Conservation (phyloP, 805 yeast genomes). For the Suhomyces canberraensis region DNA sequence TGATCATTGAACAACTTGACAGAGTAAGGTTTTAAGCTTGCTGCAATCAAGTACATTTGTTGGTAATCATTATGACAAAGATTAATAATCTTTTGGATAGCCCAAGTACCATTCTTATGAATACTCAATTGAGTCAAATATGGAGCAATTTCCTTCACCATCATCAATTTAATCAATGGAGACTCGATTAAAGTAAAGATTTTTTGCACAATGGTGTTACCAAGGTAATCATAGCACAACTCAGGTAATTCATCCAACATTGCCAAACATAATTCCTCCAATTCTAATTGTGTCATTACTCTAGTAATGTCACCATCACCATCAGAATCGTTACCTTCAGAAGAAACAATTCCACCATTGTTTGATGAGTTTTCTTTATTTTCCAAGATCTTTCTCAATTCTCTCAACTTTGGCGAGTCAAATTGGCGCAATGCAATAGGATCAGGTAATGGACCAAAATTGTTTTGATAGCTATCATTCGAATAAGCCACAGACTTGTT, state of each 20-base stretch:
- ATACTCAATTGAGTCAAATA: slow-evolving; percentile 87
- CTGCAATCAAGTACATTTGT: slow-evolving; percentile 58
- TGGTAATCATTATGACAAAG: slow-evolving; percentile 47
- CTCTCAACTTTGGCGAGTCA: slow-evolving; percentile 86
- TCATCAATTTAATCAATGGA: slow-evolving; percentile 68
- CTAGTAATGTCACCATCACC: slow-evolving; percentile 12
- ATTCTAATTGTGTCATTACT: slow-evolving; percentile 48
- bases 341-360: slow-evolving; percentile 1
- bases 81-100: slow-evolving; percentile 91
- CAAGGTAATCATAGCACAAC: slow-evolving; percentile 86
- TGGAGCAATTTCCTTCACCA: slow-evolving; percentile 76
- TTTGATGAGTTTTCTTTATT: slow-evolving; percentile 23
- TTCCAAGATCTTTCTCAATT: slow-evolving; percentile 63
- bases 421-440: slow-evolving; percentile 65
- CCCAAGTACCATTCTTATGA: slow-evolving; percentile 99
- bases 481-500: slow-evolving; percentile 28
- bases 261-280: slow-evolving; percentile 77
- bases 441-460: slow-evolving; percentile 76
- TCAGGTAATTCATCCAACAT: slow-evolving; percentile 90
- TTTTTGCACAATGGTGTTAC: slow-evolving; percentile 94
- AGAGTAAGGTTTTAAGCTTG: slow-evolving; percentile 73
- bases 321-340: slow-evolving; percentile 2
- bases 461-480: slow-evolving; percentile 48
- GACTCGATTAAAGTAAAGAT: slow-evolving; percentile 67
- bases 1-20: slow-evolving; percentile 89